Evolutionary conservation across 495 filamentous ascomycete species (phyloP).

Genomic region (Aspergillus affinis): DNA sequence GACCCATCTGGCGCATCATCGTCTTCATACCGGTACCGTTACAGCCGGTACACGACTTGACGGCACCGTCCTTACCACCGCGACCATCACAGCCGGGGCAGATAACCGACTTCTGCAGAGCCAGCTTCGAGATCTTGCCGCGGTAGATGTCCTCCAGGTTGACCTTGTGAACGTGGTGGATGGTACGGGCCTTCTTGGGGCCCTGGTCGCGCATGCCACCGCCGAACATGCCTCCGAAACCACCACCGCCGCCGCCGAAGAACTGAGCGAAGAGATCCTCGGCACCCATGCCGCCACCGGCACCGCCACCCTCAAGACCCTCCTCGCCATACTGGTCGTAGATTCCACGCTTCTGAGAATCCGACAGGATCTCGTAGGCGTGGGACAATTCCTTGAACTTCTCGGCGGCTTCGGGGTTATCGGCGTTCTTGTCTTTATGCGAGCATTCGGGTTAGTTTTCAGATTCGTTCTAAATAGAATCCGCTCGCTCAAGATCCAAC

Average conservation of each 20-base stretch:
- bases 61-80: conserved; percentile 95
- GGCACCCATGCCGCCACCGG: conserved; percentile 84
- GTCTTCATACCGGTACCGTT: conserved; percentile 97
- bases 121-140: conserved; percentile 96
- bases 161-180: conserved; percentile 97
- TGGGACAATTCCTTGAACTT: conserved; percentile 98
- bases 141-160: conserved; percentile 97
- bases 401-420: conserved; percentile 89
- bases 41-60: conserved; percentile 86
- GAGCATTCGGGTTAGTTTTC: conserved; percentile 10
- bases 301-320: conserved; percentile 85
- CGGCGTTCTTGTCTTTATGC: conserved; percentile 83
- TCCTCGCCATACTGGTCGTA: conserved; percentile 99
- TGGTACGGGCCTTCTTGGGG: conserved; percentile 91
- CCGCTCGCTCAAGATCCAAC: background rate
- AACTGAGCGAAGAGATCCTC: conserved; percentile 98
- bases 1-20: conserved; percentile 99
- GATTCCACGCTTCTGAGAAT: conserved; percentile 82
- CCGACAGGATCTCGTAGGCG: conserved; percentile 91
- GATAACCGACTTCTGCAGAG: conserved; percentile 95
- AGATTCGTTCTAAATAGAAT: background rate
- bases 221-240: conserved; percentile 81
- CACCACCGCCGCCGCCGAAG: conserved; percentile 86
- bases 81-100: conserved; percentile 93
- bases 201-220: conserved; percentile 80